Evolutionary conservation across 2,329 filamentous ascomycete genomes (phyloP).

Genomic region (Claviceps purpurea): DNA sequence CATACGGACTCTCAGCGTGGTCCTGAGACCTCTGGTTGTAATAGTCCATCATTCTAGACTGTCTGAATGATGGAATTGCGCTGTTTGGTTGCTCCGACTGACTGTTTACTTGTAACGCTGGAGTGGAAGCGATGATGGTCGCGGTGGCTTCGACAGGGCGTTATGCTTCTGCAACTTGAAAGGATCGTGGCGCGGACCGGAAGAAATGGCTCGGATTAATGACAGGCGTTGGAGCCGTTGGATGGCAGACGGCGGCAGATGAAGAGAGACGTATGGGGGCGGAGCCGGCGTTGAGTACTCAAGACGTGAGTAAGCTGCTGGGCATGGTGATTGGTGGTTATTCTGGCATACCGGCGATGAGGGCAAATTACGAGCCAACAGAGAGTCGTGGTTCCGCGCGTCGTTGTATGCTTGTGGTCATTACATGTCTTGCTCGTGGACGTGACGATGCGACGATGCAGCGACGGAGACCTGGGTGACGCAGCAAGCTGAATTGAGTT

Average conservation of each 20-base stretch:
- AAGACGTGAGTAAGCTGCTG: not conserved
- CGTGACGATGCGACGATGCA: not conserved
- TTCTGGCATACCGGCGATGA: not conserved
- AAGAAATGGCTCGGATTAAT: not conserved
- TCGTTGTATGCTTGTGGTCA: not conserved
- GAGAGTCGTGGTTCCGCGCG: not conserved
- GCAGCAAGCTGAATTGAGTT: too few species aligned
- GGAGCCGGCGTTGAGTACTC: not conserved
- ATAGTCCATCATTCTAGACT: slow-evolving; percentile 14
- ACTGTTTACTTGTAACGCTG: not conserved
- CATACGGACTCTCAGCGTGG: slow-evolving; percentile 16
- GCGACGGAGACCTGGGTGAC: too few species aligned
- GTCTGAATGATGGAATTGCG: not conserved
- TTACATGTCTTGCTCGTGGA: not conserved
- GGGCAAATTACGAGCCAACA: too few species aligned
- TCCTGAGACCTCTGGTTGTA: slow-evolving; percentile 18
- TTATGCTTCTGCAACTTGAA: not conserved
- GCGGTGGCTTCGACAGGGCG: not conserved
- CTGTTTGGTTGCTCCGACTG: not conserved
- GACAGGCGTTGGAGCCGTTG: not conserved
- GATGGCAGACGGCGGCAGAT: not conserved
- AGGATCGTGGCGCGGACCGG: not conserved
- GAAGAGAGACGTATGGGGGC: not conserved
- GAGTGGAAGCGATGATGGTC: not conserved
- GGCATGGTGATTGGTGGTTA: not conserved